Evolutionary conservation across 2,329 filamentous ascomycete species (phyloP).

Genomic region (Talaromyces islandicus): DNA sequence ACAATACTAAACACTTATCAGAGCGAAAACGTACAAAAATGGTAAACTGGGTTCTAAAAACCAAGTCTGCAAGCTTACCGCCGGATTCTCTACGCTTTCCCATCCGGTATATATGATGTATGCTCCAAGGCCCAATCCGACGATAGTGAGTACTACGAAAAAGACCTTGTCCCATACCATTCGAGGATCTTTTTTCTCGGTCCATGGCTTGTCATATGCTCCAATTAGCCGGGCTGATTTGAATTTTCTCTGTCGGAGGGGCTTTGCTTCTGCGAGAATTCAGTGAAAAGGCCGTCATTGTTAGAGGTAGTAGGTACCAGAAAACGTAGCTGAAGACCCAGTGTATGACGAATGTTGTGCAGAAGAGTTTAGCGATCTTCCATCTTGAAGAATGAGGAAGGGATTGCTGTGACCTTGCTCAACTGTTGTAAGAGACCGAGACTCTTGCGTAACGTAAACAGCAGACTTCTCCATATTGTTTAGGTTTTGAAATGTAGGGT

Average conservation of each 20-base stretch:
- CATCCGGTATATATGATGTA: constrained; percentile 8
- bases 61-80: neutral
- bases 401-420: constrained; percentile 2
- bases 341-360: constrained; percentile 2
- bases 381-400: constrained; percentile 8
- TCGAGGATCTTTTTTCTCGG: constrained; percentile 7
- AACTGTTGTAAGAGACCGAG: neutral
- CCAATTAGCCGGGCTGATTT: constrained; percentile 8
- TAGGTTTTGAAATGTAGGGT: neutral
- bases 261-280: constrained; percentile 4
- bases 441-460: neutral
- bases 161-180: constrained; percentile 11
- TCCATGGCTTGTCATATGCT: constrained; percentile 10
- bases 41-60: neutral
- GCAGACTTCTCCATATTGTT: neutral
- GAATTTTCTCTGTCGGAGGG: constrained; percentile 10
- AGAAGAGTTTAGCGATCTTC: constrained; percentile 8
- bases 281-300: neutral
- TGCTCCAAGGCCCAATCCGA: constrained; percentile 6
- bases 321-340: neutral
- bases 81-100: constrained; percentile 8
- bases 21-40: neutral
- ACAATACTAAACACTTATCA: constrained; percentile 1
- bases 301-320: neutral
- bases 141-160: constrained; percentile 7